These are phyloP conservation scores for Acanthamoeba triangularis DNA, from an alignment of 208 protist genomes.

Conservation along the genomic window DNA sequence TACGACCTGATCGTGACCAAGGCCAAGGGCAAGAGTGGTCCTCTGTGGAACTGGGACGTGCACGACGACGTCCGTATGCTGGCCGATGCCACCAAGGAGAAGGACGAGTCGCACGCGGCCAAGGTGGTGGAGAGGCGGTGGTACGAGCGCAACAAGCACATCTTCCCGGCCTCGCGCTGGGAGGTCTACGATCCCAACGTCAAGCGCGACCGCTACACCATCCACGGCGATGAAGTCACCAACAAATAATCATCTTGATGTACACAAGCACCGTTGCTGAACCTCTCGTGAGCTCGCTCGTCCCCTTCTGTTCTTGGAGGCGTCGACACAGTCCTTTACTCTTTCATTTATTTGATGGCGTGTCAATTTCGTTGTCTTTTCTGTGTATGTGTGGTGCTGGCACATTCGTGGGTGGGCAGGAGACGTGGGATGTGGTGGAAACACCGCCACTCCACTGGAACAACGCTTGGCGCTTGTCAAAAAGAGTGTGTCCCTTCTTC, in stretches of 20 bases:
- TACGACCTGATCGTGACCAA: conserved; percentile 94
- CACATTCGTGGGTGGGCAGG: no score
- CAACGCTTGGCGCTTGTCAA: not conserved
- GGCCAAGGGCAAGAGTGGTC: conserved; percentile 93
- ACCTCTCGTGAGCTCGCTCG: not conserved
- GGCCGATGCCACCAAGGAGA: conserved; percentile 90
- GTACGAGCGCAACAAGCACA: conserved; percentile 95
- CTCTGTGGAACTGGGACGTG: conserved; percentile 94
- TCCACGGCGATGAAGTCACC: conserved; percentile 81
- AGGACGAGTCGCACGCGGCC: conserved; percentile 92
- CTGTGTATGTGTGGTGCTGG: no score
- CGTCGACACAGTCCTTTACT: no score
- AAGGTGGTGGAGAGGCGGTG: conserved; percentile 91
- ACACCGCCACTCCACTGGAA: not conserved
- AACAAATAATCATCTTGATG: not conserved
- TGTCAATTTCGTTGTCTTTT: no score
- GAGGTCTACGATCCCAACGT: conserved; percentile 91
- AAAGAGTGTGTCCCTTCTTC: not conserved
- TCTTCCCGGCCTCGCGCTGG: conserved; percentile 94
- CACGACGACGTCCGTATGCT: conserved; percentile 93
- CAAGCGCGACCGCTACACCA: conserved; percentile 86
- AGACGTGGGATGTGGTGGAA: no score
- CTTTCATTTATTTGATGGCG: no score
- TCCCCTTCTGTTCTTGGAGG: no score
- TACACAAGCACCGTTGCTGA: not conserved